A percentile compares a stretch with the other conserved stretches of the same genome.
These are phyloP conservation scores for Blepharisma undulans DNA, from an alignment of 169 alveolate genomes.

Conservation along the genomic window DNA sequence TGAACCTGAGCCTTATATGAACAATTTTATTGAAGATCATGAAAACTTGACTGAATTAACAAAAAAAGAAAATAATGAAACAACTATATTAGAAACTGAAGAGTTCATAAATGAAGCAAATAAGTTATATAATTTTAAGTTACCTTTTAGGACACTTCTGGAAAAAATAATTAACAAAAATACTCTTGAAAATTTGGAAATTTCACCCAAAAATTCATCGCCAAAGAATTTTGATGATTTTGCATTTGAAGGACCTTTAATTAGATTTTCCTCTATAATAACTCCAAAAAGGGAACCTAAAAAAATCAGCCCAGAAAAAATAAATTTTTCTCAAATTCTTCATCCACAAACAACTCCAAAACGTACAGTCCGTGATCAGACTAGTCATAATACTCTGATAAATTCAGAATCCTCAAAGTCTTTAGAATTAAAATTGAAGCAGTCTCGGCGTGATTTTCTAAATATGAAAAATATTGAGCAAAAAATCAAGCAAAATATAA, in stretches of 20 bases:
- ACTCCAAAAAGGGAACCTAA: background rate
- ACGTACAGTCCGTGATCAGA: background rate
- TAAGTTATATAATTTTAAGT: too few species aligned
- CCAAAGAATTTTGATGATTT: background rate
- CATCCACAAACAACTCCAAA: background rate
- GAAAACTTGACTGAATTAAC: background rate
- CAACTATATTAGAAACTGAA: background rate
- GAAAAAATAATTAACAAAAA: background rate
- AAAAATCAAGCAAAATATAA: background rate
- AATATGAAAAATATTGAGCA: background rate
- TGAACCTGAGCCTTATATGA: background rate
- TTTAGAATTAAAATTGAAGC: background rate
- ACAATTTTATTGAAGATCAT: background rate
- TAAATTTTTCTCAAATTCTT: background rate
- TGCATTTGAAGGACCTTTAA: background rate
- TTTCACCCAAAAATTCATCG: background rate
- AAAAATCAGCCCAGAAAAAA: background rate
- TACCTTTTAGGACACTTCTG: background rate
- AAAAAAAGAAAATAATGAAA: background rate
- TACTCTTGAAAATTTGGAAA: background rate
- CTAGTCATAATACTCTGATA: background rate
- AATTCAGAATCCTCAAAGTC: background rate
- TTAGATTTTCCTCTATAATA: background rate
- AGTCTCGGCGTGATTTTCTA: background rate
- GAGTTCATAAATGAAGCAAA: background rate